Base-by-base conservation (phyloP, 108 stramenopile genomes). In the Cyclotella sp. region DNA sequence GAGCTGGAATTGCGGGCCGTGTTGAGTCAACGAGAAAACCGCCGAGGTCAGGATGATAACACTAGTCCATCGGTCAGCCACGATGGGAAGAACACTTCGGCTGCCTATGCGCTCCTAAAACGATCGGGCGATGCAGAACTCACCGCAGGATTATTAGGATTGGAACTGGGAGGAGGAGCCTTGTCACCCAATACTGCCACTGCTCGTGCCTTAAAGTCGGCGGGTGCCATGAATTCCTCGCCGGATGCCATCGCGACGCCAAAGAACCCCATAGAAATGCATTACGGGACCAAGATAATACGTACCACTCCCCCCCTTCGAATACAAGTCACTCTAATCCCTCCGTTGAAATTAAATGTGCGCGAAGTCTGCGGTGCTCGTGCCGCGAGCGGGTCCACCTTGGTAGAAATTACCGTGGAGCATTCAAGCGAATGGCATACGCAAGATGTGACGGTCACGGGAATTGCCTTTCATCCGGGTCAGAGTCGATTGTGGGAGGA, bases 401-500 rank as follows among this genome's bases (percentile, higher is more conserved):
- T 92, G 59, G 86, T 95, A 12, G 86, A 86, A 27, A 60, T 95
- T n/a, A 85, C 82, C 9, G 90, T 95, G 15, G 68, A 77, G 28
- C 94, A 95, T 69, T 86, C 90, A 28, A 93, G 83, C 57, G 72
- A 83, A 12, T 75, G 69, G 68, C 91, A 95, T 69, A 51, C 68
- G 11, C 88, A 91, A 49, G 47, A 80, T 28, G 90, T 93, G 12
- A 85, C 86, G 0, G 84, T 95, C 15, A 90, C 89, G 39, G 90
- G 91, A 16, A 87, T 95, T 62, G 86, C 90, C n/a, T 68, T 95
- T 45, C 94, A 95, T 84, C 90, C 94, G 8, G 90, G 90, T 40
- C 91, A 91, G 78, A 91, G 91, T 30, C 70, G 87, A 44, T 43
- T 73, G 49, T 76, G 78, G 69, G 60, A 58, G 26, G 55, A 55